phyloP scores from a whole-genome alignment of 1,139 yeast genomes.

The Lizanozyma gosingica region DNA sequence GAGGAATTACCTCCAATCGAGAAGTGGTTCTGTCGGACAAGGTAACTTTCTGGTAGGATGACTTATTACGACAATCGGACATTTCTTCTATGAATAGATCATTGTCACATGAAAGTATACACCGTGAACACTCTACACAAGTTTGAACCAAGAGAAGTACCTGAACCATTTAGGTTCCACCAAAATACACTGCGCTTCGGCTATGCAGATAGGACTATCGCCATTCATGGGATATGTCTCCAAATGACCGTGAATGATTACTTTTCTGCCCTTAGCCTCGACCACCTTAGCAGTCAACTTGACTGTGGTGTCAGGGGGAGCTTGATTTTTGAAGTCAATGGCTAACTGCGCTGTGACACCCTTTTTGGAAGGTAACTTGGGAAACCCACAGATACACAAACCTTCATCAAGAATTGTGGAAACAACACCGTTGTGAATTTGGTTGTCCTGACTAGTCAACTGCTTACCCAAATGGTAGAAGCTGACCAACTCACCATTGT shows the following conservation, averaged over 20 bases:
- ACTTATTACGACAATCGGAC: too few species aligned
- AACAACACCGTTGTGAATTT: slow-evolving; percentile 80
- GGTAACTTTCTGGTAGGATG: too few species aligned
- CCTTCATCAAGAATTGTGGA: slow-evolving; percentile 84
- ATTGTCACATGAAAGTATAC: too few species aligned
- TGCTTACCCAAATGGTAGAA: slow-evolving; percentile 66
- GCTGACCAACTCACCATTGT: slow-evolving; percentile 41
- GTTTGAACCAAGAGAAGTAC: slow-evolving; percentile 52
- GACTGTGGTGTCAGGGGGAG: slow-evolving; percentile 57
- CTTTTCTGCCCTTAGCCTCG: slow-evolving; percentile 72
- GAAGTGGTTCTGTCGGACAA: too few species aligned
- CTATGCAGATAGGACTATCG: slow-evolving; percentile 30
- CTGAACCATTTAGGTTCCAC: slow-evolving; percentile 81
- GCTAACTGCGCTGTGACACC: slow-evolving; percentile 87
- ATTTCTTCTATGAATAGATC: too few species aligned
- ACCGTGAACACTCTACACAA: slow-evolving; percentile 7
- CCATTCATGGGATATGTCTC: slow-evolving; percentile 31
- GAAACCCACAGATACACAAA: slow-evolving; percentile 80
- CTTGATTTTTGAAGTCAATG: slow-evolving; percentile 59
- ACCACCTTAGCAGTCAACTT: slow-evolving; percentile 60
- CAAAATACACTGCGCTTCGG: slow-evolving; percentile 52
- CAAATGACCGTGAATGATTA: slow-evolving; percentile 58
- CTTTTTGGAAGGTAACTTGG: slow-evolving; percentile 66
- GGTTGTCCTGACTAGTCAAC: slow-evolving; percentile 52
- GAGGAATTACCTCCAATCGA: too few species aligned